Evolutionary conservation across 75 land plant species (phyloP).

Genomic region (Selaginella moellendorffii): DNA sequence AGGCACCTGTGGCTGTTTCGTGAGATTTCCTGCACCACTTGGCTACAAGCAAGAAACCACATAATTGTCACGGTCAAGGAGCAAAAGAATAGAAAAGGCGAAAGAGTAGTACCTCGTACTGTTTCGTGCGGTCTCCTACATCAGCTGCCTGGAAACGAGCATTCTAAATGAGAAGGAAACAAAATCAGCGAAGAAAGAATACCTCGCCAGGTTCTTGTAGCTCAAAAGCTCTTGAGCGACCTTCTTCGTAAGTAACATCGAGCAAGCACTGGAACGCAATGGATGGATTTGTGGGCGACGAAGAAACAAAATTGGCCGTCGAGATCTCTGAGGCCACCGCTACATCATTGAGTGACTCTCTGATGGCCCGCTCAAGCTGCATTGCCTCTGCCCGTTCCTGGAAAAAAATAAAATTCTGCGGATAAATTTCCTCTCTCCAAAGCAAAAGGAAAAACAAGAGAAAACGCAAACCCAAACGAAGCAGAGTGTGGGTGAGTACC

Average conservation of each 20-base stretch:
- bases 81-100: no score
- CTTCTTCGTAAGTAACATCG: not conserved
- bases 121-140: no score
- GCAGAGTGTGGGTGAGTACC: no score
- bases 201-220: not conserved
- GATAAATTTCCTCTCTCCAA: not conserved
- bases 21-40: no score
- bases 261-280: not conserved
- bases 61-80: no score
- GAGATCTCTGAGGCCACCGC: not conserved
- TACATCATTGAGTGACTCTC: not conserved
- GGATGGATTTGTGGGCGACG: not conserved
- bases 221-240: not conserved
- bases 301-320: not conserved
- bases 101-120: no score
- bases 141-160: no score
- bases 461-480: no score
- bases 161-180: no score
- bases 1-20: no score
- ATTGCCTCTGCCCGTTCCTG: not conserved
- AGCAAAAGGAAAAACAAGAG: not conserved
- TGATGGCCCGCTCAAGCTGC: not conserved
- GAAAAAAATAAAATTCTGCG: not conserved
- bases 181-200: no score
- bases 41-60: no score